Base-by-base conservation (phyloP, 768 basidiomycete species). In the Amanita subjunquillea region DNA sequence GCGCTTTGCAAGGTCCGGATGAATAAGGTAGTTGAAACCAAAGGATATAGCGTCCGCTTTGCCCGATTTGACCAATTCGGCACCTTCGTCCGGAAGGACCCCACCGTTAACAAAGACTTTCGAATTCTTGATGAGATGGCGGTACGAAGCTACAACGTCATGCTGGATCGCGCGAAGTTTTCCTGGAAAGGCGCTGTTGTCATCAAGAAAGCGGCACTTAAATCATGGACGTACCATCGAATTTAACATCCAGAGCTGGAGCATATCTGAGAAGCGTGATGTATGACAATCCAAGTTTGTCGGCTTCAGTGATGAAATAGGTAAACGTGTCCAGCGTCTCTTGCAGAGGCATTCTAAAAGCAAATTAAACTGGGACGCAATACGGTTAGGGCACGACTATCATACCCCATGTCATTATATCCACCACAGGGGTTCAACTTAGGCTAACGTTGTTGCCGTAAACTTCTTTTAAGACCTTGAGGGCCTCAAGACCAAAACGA, bases 401-500 rank as follows among this genome's bases (percentile, higher is more conserved):
- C 63, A 10, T 49, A 72, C 70, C 72, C 71, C 15, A 75, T 60
- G 53, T 76, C 76, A 53, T 76, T 77, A 56, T 70, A 71, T 6
- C 72, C 71, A 20, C 71, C 72, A 29, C 60, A 65, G 12, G 75
- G 76, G 53, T 61, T 73, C 17, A 77, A 47, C 55, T 76, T 76
- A 48, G 78, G 2, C 68, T 69, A 23, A 76, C 72, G 20, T 75
- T 72, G 6, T 63, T 57, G 1, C 76, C 76, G 55, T 71, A 76
- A 36, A 77, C 64, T 36, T 69, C 65, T 0, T 55, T 54, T 20
- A 65, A 53, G 3, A 69, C 75, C 51, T 76, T 74, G 20, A 79
- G 59, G 41, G 78, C 68, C 59, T 80, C 76, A 4, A 79, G 69
- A 0, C 67, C 69, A 59, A 85, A 82, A 3, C 78, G 66, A 1